phyloP scores from a whole-genome alignment of 192 early-diverging fungal genomes.

The Globomyces pollinis-pini region DNA sequence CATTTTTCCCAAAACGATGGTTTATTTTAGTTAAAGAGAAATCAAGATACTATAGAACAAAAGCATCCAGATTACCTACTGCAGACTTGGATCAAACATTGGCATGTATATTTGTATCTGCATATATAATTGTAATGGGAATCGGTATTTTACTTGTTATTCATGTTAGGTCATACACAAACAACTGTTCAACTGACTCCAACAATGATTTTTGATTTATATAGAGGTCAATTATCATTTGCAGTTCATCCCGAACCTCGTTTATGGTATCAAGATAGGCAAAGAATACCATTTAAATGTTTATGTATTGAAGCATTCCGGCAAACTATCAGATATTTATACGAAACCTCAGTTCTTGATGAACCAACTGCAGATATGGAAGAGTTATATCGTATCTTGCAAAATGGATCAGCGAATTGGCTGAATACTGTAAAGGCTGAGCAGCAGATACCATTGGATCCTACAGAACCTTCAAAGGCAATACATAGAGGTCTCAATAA shows the following conservation, averaged over 20 bases:
- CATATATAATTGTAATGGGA: slow-evolving; percentile 4
- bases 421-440: background rate
- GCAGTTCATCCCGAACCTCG: slow-evolving; percentile 7
- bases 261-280: slow-evolving; percentile 12
- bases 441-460: slow-evolving; percentile 16
- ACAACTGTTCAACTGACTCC: background rate
- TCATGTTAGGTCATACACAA: slow-evolving; percentile 8
- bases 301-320: slow-evolving; percentile 11
- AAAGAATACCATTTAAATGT: slow-evolving; percentile 5
- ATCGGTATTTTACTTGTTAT: slow-evolving; percentile 10
- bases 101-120: slow-evolving; percentile 1
- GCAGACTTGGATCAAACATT: slow-evolving; percentile 8
- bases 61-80: background rate
- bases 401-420: background rate
- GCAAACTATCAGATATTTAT: slow-evolving; percentile 17
- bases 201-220: slow-evolving; percentile 12
- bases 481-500: slow-evolving; percentile 10
- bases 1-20: background rate
- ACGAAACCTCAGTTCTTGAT: slow-evolving; percentile 10
- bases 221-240: slow-evolving; percentile 14
- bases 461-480: slow-evolving; percentile 6
- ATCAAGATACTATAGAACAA: background rate
- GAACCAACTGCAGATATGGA: slow-evolving; percentile 9
- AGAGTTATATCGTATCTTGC: slow-evolving; percentile 9
- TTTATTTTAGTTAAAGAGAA: slow-evolving; percentile 3